A percentile compares a stretch with the other conserved stretches of the same genome.
These are phyloP conservation scores for Xylariaceae sp. DNA, from an alignment of 2,329 filamentous ascomycete species.

Conservation along the genomic window DNA sequence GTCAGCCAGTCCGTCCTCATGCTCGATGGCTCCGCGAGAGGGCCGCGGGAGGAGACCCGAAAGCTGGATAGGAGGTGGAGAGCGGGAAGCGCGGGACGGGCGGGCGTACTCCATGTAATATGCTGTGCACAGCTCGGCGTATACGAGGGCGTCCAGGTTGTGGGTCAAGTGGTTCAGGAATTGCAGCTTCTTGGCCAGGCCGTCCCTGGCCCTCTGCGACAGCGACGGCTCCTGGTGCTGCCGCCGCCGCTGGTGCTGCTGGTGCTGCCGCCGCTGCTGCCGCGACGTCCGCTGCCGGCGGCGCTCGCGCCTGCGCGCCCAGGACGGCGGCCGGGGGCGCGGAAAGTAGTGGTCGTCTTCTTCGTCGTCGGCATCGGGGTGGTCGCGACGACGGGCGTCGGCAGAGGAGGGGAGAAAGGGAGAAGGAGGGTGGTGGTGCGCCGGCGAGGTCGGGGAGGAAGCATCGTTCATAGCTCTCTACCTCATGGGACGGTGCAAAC, in stretches of 20 bases:
- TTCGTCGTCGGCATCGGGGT: conserved; percentile 11
- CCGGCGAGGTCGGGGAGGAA: conserved; percentile 34
- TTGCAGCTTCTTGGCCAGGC: conserved; percentile 47
- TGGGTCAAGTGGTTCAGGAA: conserved; percentile 54
- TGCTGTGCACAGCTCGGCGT: conserved; percentile 55
- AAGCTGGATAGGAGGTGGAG: neutral
- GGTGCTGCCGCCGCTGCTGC: too few relatives aligned
- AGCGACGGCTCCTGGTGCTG: conserved; percentile 12
- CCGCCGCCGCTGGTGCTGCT: conserved; percentile 7
- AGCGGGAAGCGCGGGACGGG: neutral
- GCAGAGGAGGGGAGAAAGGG: conserved; percentile 9
- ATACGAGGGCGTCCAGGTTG: conserved; percentile 55
- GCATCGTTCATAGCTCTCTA: conserved; percentile 40
- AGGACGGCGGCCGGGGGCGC: conserved; percentile 3
- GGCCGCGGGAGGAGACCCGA: too few relatives aligned
- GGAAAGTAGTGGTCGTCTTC: conserved; percentile 4
- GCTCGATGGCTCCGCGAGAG: too few relatives aligned
- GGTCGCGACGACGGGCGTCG: conserved; percentile 10
- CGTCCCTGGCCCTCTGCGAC: conserved; percentile 24
- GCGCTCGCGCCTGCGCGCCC: neutral
- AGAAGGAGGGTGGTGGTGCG: conserved; percentile 22
- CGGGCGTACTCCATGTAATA: conserved; percentile 64
- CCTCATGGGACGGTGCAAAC: conserved; percentile 28
- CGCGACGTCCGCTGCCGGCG: too few relatives aligned
- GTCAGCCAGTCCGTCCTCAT: too few relatives aligned